Conservation (phyloP, 306 rosid genomes). For the Begonia masoniana region DNA sequence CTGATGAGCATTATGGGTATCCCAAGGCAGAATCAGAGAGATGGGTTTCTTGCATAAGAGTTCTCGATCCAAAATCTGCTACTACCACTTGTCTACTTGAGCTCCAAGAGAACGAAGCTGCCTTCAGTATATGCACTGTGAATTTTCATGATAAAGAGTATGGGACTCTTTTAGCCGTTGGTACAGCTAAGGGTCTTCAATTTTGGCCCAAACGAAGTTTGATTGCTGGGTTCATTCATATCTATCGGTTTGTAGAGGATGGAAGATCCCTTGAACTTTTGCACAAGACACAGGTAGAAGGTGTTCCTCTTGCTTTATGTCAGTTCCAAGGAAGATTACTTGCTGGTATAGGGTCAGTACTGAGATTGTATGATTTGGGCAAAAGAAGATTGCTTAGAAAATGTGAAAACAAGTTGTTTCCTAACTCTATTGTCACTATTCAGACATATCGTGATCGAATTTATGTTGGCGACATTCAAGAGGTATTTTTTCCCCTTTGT, state of each 20-base stretch:
- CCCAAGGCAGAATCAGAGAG: slow-evolving; percentile 84
- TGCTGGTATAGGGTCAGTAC: slow-evolving; percentile 85
- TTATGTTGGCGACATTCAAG: slow-evolving; percentile 91
- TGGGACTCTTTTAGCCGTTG: slow-evolving; percentile 92
- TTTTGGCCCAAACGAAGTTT: slow-evolving; percentile 64
- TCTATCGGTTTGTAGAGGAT: slow-evolving; percentile 83
- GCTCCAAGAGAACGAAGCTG: slow-evolving; percentile 96
- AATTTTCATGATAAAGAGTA: slow-evolving; percentile 93
- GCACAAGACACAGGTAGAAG: slow-evolving; percentile 94
- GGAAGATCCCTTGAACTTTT: slow-evolving; percentile 88
- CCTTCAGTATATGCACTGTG: slow-evolving; percentile 83
- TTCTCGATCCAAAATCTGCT: slow-evolving; percentile 83
- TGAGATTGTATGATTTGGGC: slow-evolving; percentile 92
- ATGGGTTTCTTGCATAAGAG: slow-evolving; percentile 96
- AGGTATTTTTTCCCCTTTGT: slow-evolving; percentile 31
- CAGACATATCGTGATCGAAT: slow-evolving; percentile 87
- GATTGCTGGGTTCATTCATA: slow-evolving; percentile 72
- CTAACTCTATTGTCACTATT: slow-evolving; percentile 67
- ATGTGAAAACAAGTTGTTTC: slow-evolving; percentile 93
- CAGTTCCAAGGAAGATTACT: slow-evolving; percentile 97
- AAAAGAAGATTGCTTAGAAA: slow-evolving; percentile 69
- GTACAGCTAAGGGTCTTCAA: slow-evolving; percentile 90
- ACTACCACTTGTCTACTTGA: slow-evolving; percentile 83
- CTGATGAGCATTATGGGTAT: slow-evolving; percentile 93
- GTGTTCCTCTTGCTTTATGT: slow-evolving; percentile 83